A percentile compares a stretch with the other conserved stretches of the same genome.
Evolutionary conservation across 2,329 filamentous ascomycete genomes (phyloP).

Genomic region (Graphilbum ipis-grandicollis): DNA sequence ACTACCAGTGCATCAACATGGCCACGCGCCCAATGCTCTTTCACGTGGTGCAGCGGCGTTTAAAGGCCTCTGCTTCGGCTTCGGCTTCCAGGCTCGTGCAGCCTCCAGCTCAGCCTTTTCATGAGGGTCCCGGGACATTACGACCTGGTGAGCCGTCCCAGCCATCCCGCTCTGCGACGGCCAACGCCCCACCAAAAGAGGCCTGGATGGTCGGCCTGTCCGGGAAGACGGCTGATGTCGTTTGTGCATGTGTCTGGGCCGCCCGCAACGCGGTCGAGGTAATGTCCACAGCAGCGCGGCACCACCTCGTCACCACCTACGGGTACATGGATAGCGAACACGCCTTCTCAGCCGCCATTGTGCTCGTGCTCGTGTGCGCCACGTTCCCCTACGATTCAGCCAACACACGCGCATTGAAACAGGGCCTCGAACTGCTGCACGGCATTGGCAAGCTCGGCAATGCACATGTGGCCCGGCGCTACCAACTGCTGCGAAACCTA

Average conservation of each 20-base stretch:
- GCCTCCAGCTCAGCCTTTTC: no score
- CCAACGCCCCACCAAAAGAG: constrained; percentile 5
- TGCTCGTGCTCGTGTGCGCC: constrained; percentile 36
- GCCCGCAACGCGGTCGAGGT: constrained; percentile 29
- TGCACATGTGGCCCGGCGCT: neutral
- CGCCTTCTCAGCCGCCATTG: constrained; percentile 33
- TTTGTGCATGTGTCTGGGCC: constrained; percentile 33
- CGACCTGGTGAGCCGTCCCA: no score
- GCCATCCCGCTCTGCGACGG: neutral
- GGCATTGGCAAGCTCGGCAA: constrained; percentile 25
- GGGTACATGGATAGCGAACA: constrained; percentile 41
- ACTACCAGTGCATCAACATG: constrained; percentile 42
- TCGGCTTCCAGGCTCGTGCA: no score
- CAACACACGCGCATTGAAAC: constrained; percentile 23
- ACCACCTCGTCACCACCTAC: constrained; percentile 35
- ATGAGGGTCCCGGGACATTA: no score
- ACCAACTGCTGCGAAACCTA: neutral
- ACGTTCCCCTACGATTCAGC: constrained; percentile 27
- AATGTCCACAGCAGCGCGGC: constrained; percentile 28
- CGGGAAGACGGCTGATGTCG: constrained; percentile 28
- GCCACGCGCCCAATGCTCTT: constrained; percentile 34
- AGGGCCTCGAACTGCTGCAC: constrained; percentile 27
- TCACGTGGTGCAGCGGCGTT: constrained; percentile 30
- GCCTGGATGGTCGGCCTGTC: constrained; percentile 30
- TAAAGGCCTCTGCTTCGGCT: constrained; percentile 12